Evolutionary conservation across 768 basidiomycete genomes (phyloP).

Genomic region (Pleurotus djamor): DNA sequence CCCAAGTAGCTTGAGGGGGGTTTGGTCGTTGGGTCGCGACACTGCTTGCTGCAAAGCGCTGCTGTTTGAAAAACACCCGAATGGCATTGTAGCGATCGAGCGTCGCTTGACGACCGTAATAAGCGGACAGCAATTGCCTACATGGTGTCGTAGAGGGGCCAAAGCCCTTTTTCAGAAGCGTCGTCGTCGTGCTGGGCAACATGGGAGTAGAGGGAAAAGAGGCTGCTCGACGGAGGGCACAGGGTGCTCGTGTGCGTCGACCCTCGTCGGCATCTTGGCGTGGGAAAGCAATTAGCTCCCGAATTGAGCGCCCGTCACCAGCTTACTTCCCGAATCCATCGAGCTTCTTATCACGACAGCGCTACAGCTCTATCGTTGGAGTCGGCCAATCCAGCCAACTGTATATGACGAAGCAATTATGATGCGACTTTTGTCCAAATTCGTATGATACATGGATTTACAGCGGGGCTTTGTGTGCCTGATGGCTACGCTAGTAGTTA

Average conservation of each 20-base stretch:
- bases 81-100: conserved; percentile 61
- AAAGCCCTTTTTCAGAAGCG: neutral
- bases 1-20: neutral
- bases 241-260: neutral
- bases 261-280: neutral
- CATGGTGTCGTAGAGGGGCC: neutral
- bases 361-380: no score
- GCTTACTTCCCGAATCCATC: no score
- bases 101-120: conserved; percentile 20
- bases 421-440: no score
- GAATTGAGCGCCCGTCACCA: neutral
- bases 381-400: no score
- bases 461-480: no score
- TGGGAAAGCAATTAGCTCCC: neutral
- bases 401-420: no score
- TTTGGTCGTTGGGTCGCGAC: neutral
- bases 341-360: no score
- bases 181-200: neutral
- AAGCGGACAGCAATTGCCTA: neutral
- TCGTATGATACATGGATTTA: no score
- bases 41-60: conserved; percentile 21
- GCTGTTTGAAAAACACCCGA: conserved; percentile 51
- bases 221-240: neutral
- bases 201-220: neutral
- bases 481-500: no score